Percentiles rank a stretch among this genome's conserved stretches.
These are phyloP conservation scores for Dalbergia oliveri DNA, from an alignment of 306 rosid genomes.

Conservation along the genomic window DNA sequence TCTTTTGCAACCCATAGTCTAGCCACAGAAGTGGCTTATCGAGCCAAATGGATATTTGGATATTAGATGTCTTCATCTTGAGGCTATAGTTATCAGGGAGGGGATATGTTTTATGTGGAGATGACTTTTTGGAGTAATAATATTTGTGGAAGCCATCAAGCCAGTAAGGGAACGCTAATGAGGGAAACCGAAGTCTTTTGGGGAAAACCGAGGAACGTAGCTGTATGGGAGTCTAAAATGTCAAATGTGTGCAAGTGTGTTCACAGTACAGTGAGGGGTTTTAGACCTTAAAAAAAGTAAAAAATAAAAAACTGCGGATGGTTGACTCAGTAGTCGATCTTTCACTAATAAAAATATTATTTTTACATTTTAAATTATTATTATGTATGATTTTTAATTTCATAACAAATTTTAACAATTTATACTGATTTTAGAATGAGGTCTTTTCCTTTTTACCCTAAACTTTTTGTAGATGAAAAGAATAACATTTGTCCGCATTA, in stretches of 20 bases:
- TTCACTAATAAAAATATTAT: no score
- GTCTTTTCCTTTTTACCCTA: no score
- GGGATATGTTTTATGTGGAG: slow-evolving; percentile 20
- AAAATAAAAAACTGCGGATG: no score
- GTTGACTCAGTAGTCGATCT: no score
- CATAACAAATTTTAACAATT: no score
- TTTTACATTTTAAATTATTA: no score
- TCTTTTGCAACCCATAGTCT: neutral
- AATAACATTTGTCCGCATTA: no score
- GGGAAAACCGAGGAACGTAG: neutral
- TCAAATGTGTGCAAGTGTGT: neutral
- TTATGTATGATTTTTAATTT: no score
- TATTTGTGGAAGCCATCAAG: slow-evolving; percentile 6
- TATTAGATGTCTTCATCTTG: neutral
- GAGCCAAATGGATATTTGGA: neutral
- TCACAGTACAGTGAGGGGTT: neutral
- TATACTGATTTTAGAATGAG: no score
- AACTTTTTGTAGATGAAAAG: no score
- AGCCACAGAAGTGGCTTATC: neutral
- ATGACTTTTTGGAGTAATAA: neutral
- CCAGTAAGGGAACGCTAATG: neutral
- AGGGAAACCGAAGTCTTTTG: neutral
- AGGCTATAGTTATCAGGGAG: slow-evolving; percentile 5
- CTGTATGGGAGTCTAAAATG: slow-evolving; percentile 6
- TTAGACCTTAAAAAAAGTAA: no score